phyloP scores from a whole-genome alignment of 306 rosid species.

The Fragaria nilgerrensis region DNA sequence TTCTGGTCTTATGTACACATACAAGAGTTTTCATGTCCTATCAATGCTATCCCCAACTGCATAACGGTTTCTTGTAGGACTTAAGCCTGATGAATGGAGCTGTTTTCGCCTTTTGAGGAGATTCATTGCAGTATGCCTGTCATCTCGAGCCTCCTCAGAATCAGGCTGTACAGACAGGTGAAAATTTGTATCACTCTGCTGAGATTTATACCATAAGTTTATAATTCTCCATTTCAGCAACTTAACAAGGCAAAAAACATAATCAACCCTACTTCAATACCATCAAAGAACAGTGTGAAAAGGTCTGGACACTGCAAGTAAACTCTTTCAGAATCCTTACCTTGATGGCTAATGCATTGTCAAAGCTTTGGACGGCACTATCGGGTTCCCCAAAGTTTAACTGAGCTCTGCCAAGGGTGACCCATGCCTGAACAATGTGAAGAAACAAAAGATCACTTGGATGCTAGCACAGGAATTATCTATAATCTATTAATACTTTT shows the following conservation, averaged over 20 bases:
- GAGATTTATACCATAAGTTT: not conserved
- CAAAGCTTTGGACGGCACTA: constrained; percentile 76
- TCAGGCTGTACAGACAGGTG: constrained; percentile 45
- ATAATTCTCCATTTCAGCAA: not conserved
- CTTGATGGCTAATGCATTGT: constrained; percentile 75
- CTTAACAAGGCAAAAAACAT: not conserved
- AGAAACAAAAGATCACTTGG: constrained; percentile 6
- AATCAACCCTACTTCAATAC: not conserved
- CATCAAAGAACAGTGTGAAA: constrained; percentile 17
- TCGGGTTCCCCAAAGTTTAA: constrained; percentile 93
- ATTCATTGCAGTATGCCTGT: constrained; percentile 53
- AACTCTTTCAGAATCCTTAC: constrained; percentile 34
- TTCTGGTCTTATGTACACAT: not conserved
- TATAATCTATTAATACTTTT: not conserved
- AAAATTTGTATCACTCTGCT: not conserved
- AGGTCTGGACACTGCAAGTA: not conserved
- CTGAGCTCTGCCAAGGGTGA: constrained; percentile 93
- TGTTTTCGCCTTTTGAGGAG: constrained; percentile 77
- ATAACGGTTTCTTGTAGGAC: constrained; percentile 30
- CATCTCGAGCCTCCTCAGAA: constrained; percentile 45
- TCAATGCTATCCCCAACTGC: constrained; percentile 26
- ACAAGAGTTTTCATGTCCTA: constrained; percentile 20
- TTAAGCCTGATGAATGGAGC: constrained; percentile 55
- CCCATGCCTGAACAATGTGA: constrained; percentile 62
- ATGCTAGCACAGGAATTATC: constrained; percentile 9